Evolutionary conservation across 2,329 filamentous ascomycete genomes (phyloP).

Genomic region (Ophiostoma quercus): DNA sequence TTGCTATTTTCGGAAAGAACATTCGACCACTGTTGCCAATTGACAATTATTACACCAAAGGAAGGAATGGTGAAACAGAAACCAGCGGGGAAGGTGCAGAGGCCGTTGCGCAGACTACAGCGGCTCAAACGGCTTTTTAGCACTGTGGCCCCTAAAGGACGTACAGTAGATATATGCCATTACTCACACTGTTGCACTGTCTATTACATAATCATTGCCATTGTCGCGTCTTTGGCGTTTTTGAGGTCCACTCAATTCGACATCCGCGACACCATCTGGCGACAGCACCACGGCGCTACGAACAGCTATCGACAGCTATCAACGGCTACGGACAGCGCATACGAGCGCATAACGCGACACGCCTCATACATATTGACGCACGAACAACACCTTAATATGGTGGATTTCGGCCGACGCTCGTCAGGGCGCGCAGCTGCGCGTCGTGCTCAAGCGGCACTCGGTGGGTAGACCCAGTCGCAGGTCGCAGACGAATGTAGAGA

Average conservation of each 20-base stretch:
- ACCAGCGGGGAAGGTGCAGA: conserved; percentile 7
- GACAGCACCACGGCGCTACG: background rate
- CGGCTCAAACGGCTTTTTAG: background rate
- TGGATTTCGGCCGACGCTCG: conserved; percentile 37
- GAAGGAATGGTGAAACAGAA: background rate
- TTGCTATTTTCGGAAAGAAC: background rate
- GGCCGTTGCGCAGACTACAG: background rate
- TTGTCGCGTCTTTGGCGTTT: conserved; percentile 5
- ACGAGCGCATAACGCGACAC: background rate
- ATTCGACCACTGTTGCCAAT: background rate
- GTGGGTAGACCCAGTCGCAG: conserved; percentile 30
- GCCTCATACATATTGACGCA: background rate
- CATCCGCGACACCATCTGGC: background rate
- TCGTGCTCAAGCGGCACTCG: conserved; percentile 41
- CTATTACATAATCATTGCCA: background rate
- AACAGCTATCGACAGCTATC: background rate
- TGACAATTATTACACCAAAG: background rate
- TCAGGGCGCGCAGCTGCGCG: conserved; percentile 43
- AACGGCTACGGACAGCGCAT: background rate
- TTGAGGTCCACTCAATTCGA: conserved; percentile 13
- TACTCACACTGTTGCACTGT: background rate
- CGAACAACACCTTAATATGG: conserved; percentile 19
- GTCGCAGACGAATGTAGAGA: background rate
- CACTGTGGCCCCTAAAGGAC: background rate
- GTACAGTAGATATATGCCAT: background rate